Conservation (phyloP, 2,329 filamentous ascomycete species). For the Orbilia brochopaga region DNA sequence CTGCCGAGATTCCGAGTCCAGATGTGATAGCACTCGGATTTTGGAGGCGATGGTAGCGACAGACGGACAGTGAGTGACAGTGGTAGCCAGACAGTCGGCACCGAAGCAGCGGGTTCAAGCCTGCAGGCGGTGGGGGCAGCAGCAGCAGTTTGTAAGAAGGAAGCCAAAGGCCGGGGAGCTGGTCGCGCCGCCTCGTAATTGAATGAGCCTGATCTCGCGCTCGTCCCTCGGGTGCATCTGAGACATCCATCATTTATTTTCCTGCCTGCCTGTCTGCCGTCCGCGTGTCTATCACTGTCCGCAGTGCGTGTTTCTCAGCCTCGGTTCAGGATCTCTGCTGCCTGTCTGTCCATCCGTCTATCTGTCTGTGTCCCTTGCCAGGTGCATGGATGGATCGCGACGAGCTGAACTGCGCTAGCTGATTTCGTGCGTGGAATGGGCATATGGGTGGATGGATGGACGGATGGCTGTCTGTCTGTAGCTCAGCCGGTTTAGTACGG, state of each 20-base stretch:
- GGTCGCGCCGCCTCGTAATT: constrained; percentile 37
- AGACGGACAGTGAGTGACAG: constrained; percentile 1
- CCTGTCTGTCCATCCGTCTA: too few relatives aligned
- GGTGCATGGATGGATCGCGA: too few relatives aligned
- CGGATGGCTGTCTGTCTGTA: not conserved
- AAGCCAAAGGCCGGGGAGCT: constrained; percentile 16
- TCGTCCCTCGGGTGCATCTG: constrained; percentile 15
- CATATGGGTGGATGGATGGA: not conserved
- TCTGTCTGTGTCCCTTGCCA: too few relatives aligned
- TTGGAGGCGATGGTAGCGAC: too few relatives aligned
- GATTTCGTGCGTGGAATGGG: not conserved
- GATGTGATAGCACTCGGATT: not conserved
- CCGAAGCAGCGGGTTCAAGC: constrained; percentile 23
- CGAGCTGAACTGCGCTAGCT: too few relatives aligned
- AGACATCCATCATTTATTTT: constrained; percentile 10
- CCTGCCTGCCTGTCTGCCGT: not conserved
- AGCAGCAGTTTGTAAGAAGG: not conserved
- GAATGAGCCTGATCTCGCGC: constrained; percentile 41
- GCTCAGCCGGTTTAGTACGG: not conserved
- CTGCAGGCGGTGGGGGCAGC: constrained; percentile 20
- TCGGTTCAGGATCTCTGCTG: too few relatives aligned
- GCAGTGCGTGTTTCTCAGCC: not conserved
- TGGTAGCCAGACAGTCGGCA: constrained; percentile 21
- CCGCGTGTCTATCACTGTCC: not conserved
- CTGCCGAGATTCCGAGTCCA: not conserved